Conservation (phyloP, 2,329 filamentous ascomycete species). For the Cytospora mali region DNA sequence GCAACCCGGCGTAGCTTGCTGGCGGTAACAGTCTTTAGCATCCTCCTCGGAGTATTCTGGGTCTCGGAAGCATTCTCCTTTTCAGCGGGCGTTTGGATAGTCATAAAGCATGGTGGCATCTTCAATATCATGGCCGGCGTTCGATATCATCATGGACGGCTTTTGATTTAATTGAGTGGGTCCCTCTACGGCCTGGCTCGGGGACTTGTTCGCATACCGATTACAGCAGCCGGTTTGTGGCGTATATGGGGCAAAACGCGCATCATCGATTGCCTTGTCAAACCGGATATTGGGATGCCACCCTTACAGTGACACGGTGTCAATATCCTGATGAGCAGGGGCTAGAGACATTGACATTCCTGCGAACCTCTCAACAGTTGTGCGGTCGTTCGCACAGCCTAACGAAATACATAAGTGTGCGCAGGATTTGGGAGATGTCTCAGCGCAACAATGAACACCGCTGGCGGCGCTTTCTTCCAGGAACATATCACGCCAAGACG, state of each 20-base stretch:
- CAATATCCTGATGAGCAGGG: neutral
- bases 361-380: neutral
- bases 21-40: neutral
- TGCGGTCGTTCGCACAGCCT: neutral
- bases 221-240: neutral
- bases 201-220: neutral
- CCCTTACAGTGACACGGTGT: neutral
- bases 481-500: constrained; percentile 8
- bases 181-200: constrained; percentile 1
- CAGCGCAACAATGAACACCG: neutral
- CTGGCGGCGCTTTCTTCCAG: neutral
- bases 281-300: neutral
- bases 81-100: constrained; percentile 20
- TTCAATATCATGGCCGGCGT: constrained; percentile 8
- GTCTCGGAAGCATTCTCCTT: constrained; percentile 5
- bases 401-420: neutral
- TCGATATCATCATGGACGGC: neutral
- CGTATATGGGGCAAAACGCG: neutral
- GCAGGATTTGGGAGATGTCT: neutral
- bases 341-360: neutral
- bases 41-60: constrained; percentile 1
- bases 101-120: constrained; percentile 21
- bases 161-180: constrained; percentile 4
- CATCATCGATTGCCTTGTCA: neutral
- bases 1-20: constrained; percentile 39